Evolutionary conservation across 2,329 filamentous ascomycete genomes (phyloP).

Genomic region (Cordyceps fumosorosea): DNA sequence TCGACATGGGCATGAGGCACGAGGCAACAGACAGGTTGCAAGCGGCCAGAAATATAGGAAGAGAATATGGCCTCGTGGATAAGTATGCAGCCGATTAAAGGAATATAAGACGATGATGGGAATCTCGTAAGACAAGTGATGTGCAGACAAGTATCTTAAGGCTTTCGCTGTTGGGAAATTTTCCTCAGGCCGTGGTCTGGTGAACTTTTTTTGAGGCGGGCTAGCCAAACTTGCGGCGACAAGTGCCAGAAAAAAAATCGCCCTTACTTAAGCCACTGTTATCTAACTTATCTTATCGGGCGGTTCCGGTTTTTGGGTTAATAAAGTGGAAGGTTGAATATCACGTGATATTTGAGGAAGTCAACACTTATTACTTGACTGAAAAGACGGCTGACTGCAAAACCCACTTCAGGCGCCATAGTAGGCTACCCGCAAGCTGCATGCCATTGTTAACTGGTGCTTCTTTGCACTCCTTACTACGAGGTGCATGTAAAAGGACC

Average conservation of each 20-base stretch:
- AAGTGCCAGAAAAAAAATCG: neutral
- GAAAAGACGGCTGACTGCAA: neutral
- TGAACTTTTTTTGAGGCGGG: slow-evolving; percentile 17
- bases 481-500: neutral
- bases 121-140: neutral
- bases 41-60: neutral
- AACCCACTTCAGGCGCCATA: neutral
- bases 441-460: neutral
- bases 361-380: neutral
- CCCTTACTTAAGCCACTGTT: slow-evolving; percentile 11
- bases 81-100: neutral
- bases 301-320: neutral
- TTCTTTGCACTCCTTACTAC: neutral
- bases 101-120: neutral
- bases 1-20: slow-evolving; percentile 41
- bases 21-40: neutral
- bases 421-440: neutral
- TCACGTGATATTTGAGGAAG: neutral
- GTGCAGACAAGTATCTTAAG: neutral
- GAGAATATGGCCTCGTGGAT: neutral
- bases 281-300: slow-evolving; percentile 10
- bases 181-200: neutral
- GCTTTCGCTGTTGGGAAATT: slow-evolving; percentile 11
- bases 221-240: slow-evolving; percentile 2
- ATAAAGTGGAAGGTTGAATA: no score